A percentile compares a stretch with the other conserved stretches of the same genome.
Evolutionary conservation across 495 filamentous ascomycete genomes (phyloP).

Genomic region (Pyrenopolyporus hunteri): DNA sequence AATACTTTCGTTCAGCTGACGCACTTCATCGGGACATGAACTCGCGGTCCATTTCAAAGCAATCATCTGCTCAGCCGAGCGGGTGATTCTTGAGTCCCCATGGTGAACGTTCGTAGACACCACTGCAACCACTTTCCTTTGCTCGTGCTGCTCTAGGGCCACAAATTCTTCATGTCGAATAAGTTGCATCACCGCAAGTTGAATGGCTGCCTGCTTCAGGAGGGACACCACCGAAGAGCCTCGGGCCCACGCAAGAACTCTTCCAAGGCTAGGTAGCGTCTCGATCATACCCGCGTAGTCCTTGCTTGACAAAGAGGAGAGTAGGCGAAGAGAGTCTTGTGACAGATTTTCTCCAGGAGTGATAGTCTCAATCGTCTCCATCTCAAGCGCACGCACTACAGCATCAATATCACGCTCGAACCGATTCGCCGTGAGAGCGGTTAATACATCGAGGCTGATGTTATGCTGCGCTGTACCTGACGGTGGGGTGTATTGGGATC

Average conservation of each 20-base stretch:
- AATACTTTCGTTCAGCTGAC: not conserved
- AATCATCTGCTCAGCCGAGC: constrained; percentile 10
- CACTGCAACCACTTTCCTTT: constrained; percentile 7
- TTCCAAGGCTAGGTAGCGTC: not conserved
- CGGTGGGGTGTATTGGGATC: not conserved
- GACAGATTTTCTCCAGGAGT: constrained; percentile 1
- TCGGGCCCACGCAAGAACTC: not conserved
- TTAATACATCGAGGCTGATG: not conserved
- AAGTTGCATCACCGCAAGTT: constrained; percentile 10
- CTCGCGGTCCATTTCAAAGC: not conserved
- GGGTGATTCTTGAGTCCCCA: constrained; percentile 12
- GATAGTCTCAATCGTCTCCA: constrained; percentile 7
- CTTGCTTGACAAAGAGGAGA: constrained; percentile 1
- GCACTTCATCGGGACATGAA: not conserved
- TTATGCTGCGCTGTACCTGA: not conserved
- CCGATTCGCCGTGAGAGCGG: not conserved
- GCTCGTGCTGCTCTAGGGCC: constrained; percentile 9
- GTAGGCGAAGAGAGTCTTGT: constrained; percentile 10
- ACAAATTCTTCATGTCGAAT: constrained; percentile 7
- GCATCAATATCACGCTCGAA: not conserved
- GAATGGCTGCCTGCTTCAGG: not conserved
- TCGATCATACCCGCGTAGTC: constrained; percentile 5
- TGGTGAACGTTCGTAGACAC: constrained; percentile 24
- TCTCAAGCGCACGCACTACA: not conserved
- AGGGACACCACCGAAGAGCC: not conserved